Conservation (phyloP, 2,329 filamentous ascomycete species). For the Zymoseptoria crescenta region DNA sequence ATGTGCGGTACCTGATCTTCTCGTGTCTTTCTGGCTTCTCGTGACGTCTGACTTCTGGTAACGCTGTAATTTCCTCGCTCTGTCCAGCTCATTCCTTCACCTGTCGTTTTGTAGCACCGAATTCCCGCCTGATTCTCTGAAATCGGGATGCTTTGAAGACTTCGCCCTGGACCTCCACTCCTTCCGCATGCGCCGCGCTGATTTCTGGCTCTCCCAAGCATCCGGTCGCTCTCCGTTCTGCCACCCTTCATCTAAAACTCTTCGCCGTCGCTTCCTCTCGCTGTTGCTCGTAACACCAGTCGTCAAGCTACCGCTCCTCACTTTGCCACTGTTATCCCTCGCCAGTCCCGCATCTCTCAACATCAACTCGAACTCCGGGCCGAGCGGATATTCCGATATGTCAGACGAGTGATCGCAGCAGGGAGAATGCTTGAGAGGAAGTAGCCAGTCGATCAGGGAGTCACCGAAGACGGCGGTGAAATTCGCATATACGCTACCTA, state of each 20-base stretch:
- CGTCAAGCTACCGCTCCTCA: conserved; percentile 5
- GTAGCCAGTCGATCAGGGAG: conserved; percentile 64
- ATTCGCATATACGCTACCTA: conserved; percentile 58
- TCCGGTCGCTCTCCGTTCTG: conserved; percentile 29
- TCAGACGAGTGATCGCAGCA: conserved; percentile 52
- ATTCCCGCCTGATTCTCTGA: not conserved
- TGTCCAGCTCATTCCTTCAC: too few relatives aligned
- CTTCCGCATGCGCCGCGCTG: conserved; percentile 21
- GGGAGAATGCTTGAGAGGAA: conserved; percentile 68
- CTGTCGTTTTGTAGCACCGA: not conserved
- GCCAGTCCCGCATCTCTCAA: conserved; percentile 26
- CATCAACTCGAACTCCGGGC: conserved; percentile 28
- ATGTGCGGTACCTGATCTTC: too few relatives aligned
- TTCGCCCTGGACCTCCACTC: conserved; percentile 13
- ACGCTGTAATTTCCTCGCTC: too few relatives aligned
- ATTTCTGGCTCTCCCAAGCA: conserved; percentile 26
- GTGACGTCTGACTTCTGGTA: too few relatives aligned
- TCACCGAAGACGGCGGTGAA: conserved; percentile 74
- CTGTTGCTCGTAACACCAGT: conserved; percentile 3
- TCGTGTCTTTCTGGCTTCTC: too few relatives aligned
- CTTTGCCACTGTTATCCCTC: conserved; percentile 7
- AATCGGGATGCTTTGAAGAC: conserved; percentile 2
- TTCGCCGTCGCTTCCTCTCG: conserved; percentile 14
- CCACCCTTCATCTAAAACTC: conserved; percentile 23
- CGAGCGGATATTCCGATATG: conserved; percentile 29